Evolutionary conservation across 345 rosid species (phyloP).

Genomic region (Populus tremula): DNA sequence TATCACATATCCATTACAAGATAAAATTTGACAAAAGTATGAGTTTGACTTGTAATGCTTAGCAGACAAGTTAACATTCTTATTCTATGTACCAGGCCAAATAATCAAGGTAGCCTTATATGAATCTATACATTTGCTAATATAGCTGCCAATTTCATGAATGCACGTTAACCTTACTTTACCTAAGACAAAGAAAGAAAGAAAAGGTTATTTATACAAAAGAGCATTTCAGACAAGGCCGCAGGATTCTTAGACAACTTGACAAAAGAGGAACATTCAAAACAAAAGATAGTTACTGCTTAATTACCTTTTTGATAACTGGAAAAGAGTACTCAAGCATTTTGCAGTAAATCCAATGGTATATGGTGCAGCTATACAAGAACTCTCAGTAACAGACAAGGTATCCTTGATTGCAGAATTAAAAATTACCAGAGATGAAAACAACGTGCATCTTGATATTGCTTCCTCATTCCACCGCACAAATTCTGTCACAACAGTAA

Average conservation of each 20-base stretch:
- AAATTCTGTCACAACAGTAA: slow-evolving; percentile 96
- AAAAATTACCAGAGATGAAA: slow-evolving; percentile 77
- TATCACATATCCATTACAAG: background rate
- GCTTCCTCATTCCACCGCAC: slow-evolving; percentile 99
- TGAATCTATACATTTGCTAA: background rate
- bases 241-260: background rate
- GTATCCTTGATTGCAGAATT: background rate
- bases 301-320: background rate
- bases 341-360: background rate
- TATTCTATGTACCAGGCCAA: background rate
- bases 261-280: background rate
- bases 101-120: background rate
- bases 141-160: background rate
- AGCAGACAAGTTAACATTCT: background rate
- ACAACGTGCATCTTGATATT: slow-evolving; percentile 81
- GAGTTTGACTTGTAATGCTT: background rate
- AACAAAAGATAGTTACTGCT: background rate
- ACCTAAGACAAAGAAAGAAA: background rate
- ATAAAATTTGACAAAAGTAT: background rate
- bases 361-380: background rate
- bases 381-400: slow-evolving; percentile 1
- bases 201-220: background rate
- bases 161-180: background rate
- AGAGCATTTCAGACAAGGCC: background rate
- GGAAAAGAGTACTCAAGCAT: background rate